A percentile compares a stretch with the other conserved stretches of the same genome.
Conservation (phyloP, 2,329 filamentous ascomycete genomes). For the Chalara sp. region DNA sequence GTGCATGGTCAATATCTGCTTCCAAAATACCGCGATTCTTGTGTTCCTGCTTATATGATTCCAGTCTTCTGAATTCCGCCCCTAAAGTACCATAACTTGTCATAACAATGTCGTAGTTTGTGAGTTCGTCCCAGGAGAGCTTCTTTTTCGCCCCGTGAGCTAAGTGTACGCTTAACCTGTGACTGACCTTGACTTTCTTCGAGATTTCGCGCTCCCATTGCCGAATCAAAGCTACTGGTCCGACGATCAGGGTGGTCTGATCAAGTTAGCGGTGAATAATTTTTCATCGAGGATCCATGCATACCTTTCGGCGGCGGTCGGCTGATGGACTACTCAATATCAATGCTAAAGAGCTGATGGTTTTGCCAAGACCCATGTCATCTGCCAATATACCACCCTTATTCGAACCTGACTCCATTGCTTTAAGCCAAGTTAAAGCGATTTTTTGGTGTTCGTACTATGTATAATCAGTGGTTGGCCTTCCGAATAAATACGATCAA, state of each 20-base stretch:
- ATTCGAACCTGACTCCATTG: conserved; percentile 62
- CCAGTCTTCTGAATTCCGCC: conserved; percentile 58
- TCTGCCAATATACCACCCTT: conserved; percentile 74
- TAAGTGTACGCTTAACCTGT: conserved; percentile 59
- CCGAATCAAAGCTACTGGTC: conserved; percentile 69
- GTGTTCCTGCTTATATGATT: conserved; percentile 33
- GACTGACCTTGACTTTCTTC: conserved; percentile 54
- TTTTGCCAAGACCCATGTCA: conserved; percentile 82
- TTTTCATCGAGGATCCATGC: neutral
- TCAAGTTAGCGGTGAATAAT: conserved; percentile 5
- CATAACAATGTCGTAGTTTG: conserved; percentile 65
- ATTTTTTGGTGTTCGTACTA: conserved; percentile 74
- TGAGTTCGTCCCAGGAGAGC: conserved; percentile 53
- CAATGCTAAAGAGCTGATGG: conserved; percentile 73
- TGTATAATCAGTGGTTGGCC: conserved; percentile 8
- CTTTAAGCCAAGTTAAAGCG: conserved; percentile 69
- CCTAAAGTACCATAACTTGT: conserved; percentile 72
- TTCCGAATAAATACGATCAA: neutral
- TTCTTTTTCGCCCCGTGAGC: conserved; percentile 58
- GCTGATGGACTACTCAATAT: conserved; percentile 48
- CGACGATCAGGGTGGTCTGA: conserved; percentile 75
- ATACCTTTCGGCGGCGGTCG: conserved; percentile 33
- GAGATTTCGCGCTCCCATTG: conserved; percentile 82
- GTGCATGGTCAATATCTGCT: conserved; percentile 30
- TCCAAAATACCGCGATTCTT: conserved; percentile 17